Percentiles rank a stretch among this genome's conserved stretches.
Conservation (phyloP, 2,329 filamentous ascomycete species). For the Sporothrix euskadiensis region DNA sequence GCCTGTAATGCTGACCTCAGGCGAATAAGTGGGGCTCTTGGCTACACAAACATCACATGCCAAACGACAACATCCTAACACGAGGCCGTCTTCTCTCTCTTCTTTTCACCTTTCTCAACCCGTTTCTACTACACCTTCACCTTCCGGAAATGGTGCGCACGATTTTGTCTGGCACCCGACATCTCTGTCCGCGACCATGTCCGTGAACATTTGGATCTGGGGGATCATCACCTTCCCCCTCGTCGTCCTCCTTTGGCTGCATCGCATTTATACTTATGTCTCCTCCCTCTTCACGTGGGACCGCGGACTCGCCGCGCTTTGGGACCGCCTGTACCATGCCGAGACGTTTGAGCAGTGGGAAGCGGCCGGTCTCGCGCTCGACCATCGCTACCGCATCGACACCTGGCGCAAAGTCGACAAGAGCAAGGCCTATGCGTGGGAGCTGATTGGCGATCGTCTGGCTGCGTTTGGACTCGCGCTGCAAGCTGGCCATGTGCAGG, state of each 20-base stretch:
- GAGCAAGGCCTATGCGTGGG: conserved; percentile 82
- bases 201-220: conserved; percentile 30
- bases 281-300: conserved; percentile 24
- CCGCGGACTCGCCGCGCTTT: conserved; percentile 43
- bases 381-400: conserved; percentile 77
- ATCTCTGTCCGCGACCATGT: conserved; percentile 19
- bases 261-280: conserved; percentile 19
- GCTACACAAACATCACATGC: conserved; percentile 16
- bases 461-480: conserved; percentile 31
- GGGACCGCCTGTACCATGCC: conserved; percentile 66
- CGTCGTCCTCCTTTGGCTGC: conserved; percentile 28
- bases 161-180: not conserved
- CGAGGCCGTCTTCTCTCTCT: not conserved
- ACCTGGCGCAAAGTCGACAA: conserved; percentile 76
- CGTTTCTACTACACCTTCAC: no score
- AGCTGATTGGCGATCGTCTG: conserved; percentile 76
- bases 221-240: conserved; percentile 29
- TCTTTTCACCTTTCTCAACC: not conserved
- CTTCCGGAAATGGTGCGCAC: not conserved
- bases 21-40: not conserved
- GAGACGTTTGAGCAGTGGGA: conserved; percentile 83
- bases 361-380: conserved; percentile 77
- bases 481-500: conserved; percentile 63
- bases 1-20: not conserved
- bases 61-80: conserved; percentile 1